phyloP scores from a whole-genome alignment of 768 basidiomycete genomes.

The Russula ochroleuca region DNA sequence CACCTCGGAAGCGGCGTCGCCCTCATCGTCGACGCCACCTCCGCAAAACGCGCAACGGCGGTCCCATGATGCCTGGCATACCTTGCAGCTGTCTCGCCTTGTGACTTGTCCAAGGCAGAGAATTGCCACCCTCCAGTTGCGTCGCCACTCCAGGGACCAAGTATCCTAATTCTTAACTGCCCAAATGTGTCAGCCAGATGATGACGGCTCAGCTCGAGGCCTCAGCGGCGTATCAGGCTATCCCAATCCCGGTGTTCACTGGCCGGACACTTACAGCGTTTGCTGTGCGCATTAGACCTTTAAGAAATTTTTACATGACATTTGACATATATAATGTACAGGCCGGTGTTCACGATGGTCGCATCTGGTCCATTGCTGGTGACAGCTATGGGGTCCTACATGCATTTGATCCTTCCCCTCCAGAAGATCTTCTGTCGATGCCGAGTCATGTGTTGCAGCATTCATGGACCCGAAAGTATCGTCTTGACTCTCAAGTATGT shows the following conservation, averaged over 20 bases:
- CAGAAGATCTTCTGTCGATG: slow-evolving; percentile 6
- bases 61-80: slow-evolving; percentile 7
- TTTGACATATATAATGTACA: not conserved
- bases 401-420: slow-evolving; percentile 8
- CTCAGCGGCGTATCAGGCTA: slow-evolving; percentile 13
- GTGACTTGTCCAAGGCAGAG: slow-evolving; percentile 16
- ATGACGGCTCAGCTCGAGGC: slow-evolving; percentile 21
- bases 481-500: slow-evolving; percentile 15
- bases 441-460: slow-evolving; percentile 4
- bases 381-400: slow-evolving; percentile 22
- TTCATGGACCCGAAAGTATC: slow-evolving; percentile 19
- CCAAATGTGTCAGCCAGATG: slow-evolving; percentile 6
- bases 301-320: slow-evolving; percentile 3
- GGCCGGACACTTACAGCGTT: slow-evolving; percentile 21
- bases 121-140: slow-evolving; percentile 19
- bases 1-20: slow-evolving; percentile 1
- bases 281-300: slow-evolving; percentile 12
- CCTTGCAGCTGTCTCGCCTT: slow-evolving; percentile 13
- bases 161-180: slow-evolving; percentile 3
- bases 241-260: slow-evolving; percentile 1
- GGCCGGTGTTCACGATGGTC: slow-evolving; percentile 10
- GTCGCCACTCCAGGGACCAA: slow-evolving; percentile 3
- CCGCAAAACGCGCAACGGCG: not conserved
- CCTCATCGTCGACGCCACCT: not conserved
- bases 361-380: slow-evolving; percentile 17